Conservation (phyloP, 2,329 filamentous ascomycete genomes). For the Neonectria sp. region DNA sequence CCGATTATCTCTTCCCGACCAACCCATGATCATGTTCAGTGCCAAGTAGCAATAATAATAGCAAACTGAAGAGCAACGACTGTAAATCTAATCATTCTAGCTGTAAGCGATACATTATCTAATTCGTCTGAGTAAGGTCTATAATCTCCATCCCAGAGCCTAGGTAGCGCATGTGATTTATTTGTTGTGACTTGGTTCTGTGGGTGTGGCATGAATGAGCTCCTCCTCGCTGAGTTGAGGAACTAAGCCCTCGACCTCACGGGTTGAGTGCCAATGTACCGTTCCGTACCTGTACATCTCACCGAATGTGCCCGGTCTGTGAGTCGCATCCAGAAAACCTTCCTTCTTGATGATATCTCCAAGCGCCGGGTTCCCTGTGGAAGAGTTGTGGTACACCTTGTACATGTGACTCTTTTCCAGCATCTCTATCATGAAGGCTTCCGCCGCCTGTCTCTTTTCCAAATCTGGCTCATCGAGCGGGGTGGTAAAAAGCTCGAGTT, state of each 20-base stretch:
- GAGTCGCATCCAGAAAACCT: slow-evolving; percentile 45
- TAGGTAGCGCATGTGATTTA: not conserved
- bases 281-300: slow-evolving; percentile 55
- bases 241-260: slow-evolving; percentile 45
- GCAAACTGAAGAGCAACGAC: no score
- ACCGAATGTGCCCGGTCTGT: slow-evolving; percentile 53
- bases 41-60: no score
- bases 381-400: slow-evolving; percentile 56
- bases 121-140: not conserved
- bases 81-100: no score
- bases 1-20: no score
- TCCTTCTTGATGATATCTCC: slow-evolving; percentile 51
- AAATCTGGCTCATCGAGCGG: slow-evolving; percentile 50
- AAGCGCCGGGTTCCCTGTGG: slow-evolving; percentile 47
- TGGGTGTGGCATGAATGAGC: slow-evolving; percentile 37
- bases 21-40: no score
- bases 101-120: not conserved
- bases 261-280: slow-evolving; percentile 51
- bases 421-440: slow-evolving; percentile 52
- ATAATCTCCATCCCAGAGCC: not conserved
- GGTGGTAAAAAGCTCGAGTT: slow-evolving; percentile 52
- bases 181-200: not conserved
- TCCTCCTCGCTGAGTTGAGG: slow-evolving; percentile 41
- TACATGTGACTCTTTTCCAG: slow-evolving; percentile 54
- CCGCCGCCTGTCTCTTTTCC: slow-evolving; percentile 44